A percentile compares a stretch with the other conserved stretches of the same genome.
Conservation (phyloP, 169 alveolate genomes). For the Cyclospora cayetanensis region DNA sequence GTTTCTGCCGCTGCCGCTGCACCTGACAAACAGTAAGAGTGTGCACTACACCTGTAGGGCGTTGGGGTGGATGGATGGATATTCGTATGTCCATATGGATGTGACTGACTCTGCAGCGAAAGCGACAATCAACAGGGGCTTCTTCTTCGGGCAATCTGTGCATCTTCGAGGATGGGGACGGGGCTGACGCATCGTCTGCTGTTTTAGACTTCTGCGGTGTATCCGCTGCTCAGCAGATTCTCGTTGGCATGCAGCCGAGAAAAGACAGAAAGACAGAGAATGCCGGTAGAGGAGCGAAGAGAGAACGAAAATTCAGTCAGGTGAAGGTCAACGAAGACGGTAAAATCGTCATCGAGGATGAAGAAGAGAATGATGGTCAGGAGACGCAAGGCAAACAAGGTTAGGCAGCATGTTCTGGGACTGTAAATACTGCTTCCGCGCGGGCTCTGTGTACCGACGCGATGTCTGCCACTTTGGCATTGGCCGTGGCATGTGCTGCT, state of each 20-base stretch:
- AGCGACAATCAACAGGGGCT: background rate
- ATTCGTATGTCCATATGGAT: too few species aligned
- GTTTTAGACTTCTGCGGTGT: conserved; percentile 14
- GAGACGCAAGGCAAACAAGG: background rate
- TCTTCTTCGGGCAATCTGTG: background rate
- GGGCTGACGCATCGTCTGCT: background rate
- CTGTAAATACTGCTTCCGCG: too few species aligned
- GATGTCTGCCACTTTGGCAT: too few species aligned
- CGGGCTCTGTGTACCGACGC: too few species aligned
- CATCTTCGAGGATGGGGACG: background rate
- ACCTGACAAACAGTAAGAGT: too few species aligned
- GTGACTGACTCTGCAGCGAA: conserved; percentile 36
- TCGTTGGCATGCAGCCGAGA: background rate
- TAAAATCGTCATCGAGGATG: background rate
- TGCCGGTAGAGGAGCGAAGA: background rate
- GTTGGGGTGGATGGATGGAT: too few species aligned
- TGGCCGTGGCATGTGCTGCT: background rate
- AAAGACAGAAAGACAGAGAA: background rate
- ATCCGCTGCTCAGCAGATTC: background rate
- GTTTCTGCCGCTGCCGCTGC: background rate
- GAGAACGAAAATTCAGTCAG: background rate
- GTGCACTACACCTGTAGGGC: too few species aligned
- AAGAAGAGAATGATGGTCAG: too few species aligned
- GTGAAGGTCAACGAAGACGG: background rate
- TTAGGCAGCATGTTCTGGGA: too few species aligned